A percentile compares a stretch with the other conserved stretches of the same genome.
Conservation (phyloP, 805 yeast species). For the Ogataea nitratoaversa region DNA sequence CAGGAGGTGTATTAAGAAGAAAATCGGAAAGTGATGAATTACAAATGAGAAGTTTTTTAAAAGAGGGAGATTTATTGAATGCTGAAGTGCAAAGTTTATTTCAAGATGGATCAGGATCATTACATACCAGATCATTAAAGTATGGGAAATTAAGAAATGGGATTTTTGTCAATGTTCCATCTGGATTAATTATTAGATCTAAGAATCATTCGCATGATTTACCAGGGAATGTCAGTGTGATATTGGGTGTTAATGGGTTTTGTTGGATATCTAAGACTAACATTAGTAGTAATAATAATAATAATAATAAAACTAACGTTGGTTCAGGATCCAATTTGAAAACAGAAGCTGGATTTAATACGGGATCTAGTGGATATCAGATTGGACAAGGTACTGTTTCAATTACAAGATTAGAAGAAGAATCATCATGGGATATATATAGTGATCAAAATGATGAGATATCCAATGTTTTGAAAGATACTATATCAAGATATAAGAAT, state of each 20-base stretch:
- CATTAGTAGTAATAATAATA: conserved; percentile 17
- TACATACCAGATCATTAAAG: conserved; percentile 92
- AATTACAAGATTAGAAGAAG: conserved; percentile 83
- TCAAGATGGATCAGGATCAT: conserved; percentile 86
- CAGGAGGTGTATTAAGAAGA: conserved; percentile 94
- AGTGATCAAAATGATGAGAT: conserved; percentile 83
- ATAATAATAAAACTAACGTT: conserved; percentile 19
- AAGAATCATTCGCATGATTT: conserved; percentile 82
- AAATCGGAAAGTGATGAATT: conserved; percentile 93
- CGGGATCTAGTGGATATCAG: conserved; percentile 34
- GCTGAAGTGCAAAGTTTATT: conserved; percentile 93
- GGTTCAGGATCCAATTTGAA: conserved; percentile 7
- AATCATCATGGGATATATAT: conserved; percentile 89
- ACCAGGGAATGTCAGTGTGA: conserved; percentile 92
- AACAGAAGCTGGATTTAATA: conserved; percentile 37
- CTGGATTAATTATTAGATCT: conserved; percentile 76
- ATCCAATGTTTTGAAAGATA: conserved; percentile 54
- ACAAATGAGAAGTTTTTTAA: conserved; percentile 89
- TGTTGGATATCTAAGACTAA: conserved; percentile 83
- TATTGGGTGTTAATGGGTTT: conserved; percentile 92
- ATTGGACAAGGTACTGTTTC: conserved; percentile 60
- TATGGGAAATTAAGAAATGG: conserved; percentile 96
- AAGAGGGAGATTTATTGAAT: conserved; percentile 93
- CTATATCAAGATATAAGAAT: conserved; percentile 81
- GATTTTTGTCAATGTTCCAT: conserved; percentile 71